Conservation (phyloP, 306 rosid genomes). For the Fragaria iinumae region DNA sequence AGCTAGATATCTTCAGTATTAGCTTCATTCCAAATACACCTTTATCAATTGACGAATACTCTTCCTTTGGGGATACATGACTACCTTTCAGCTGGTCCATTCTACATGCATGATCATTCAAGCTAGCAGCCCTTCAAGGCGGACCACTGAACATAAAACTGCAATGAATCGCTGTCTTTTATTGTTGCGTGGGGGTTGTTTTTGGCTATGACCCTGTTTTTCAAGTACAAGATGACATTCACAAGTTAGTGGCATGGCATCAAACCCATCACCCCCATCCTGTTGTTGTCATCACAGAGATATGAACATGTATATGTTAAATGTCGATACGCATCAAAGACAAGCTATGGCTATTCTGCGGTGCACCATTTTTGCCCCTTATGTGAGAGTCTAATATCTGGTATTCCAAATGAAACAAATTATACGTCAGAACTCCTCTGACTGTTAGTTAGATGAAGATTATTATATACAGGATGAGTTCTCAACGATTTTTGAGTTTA, state of each 20-base stretch:
- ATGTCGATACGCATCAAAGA: not conserved
- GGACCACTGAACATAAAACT: constrained; percentile 8
- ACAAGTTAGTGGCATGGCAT: not conserved
- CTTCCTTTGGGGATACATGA: not conserved
- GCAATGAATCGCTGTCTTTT: constrained; percentile 6
- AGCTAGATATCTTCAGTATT: not conserved
- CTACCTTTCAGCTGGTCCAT: constrained; percentile 6
- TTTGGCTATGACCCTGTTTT: not conserved
- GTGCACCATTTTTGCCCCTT: not conserved
- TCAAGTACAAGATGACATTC: not conserved
- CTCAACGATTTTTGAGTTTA: not conserved
- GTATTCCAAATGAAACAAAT: not conserved
- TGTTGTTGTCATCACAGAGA: not conserved
- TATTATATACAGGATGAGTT: not conserved
- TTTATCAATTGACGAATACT: not conserved
- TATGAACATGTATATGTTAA: not conserved
- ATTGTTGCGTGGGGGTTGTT: constrained; percentile 2
- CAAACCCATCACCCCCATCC: constrained; percentile 14
- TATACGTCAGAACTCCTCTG: not conserved
- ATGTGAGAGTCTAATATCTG: not conserved
- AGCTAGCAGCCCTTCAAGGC: not conserved
- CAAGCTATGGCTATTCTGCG: not conserved
- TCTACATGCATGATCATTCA: constrained; percentile 4
- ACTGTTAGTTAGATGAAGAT: not conserved
- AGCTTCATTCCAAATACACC: not conserved